Percentiles rank a stretch among this genome's conserved stretches.
phyloP scores from a whole-genome alignment of 1,284 basidiomycete species.

The Phlebopus sp. region DNA sequence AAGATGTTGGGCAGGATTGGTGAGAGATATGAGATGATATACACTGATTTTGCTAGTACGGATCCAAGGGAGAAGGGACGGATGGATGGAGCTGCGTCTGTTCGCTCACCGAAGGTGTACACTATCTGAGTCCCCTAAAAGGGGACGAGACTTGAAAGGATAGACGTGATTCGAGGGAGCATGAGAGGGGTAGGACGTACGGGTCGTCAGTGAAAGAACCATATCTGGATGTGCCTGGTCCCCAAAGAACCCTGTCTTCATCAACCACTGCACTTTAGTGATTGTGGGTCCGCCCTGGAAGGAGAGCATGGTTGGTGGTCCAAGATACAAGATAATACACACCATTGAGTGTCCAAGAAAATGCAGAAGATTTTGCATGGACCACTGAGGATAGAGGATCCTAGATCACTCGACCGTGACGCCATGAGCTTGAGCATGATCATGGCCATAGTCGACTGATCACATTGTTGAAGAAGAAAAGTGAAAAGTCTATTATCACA shows the following conservation, averaged over 20 bases:
- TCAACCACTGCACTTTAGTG: conserved; percentile 44
- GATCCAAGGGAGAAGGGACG: conserved; percentile 41
- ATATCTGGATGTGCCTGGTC: conserved; percentile 39
- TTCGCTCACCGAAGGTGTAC: conserved; percentile 44
- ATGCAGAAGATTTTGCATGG: conserved; percentile 42
- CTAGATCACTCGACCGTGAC: conserved; percentile 42
- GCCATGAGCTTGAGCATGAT: conserved; percentile 34
- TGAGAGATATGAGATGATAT: conserved; percentile 42
- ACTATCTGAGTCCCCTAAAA: conserved; percentile 48
- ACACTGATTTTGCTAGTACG: conserved; percentile 39
- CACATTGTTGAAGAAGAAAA: background rate
- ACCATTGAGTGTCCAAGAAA: conserved; percentile 57
- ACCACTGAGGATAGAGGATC: conserved; percentile 49
- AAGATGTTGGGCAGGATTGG: conserved; percentile 38
- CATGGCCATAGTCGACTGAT: conserved; percentile 44
- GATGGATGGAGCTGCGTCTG: conserved; percentile 41
- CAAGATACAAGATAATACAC: conserved; percentile 10
- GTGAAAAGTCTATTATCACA: no score
- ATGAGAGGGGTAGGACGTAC: conserved; percentile 27
- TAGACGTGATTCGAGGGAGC: background rate
- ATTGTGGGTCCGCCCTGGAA: conserved; percentile 49
- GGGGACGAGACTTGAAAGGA: conserved; percentile 42
- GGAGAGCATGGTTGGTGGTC: background rate
- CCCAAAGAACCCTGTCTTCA: conserved; percentile 43
- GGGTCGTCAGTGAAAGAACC: conserved; percentile 44